These are phyloP conservation scores for Komagataea norvegica DNA, from an alignment of 1,139 yeast species.

Conservation along the genomic window DNA sequence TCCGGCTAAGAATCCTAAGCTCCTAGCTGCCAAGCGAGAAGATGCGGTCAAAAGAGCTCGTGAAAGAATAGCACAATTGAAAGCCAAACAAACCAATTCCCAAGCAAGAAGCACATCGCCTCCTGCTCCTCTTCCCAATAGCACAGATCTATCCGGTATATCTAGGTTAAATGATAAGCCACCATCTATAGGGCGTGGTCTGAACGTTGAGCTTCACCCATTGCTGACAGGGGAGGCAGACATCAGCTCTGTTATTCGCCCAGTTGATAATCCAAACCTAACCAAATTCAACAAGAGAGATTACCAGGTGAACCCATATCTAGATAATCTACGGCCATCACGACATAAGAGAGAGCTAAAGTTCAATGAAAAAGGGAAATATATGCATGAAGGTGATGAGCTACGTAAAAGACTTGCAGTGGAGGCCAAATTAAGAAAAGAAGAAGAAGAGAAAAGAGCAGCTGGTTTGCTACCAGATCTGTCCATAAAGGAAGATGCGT, in stretches of 20 bases:
- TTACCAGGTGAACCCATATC: constrained; percentile 58
- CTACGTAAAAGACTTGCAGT: constrained; percentile 38
- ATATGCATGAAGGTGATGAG: constrained; percentile 50
- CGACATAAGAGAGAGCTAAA: constrained; percentile 38
- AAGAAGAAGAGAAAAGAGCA: constrained; percentile 22
- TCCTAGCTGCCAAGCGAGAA: constrained; percentile 4
- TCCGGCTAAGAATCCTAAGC: too few relatives aligned
- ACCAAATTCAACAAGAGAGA: constrained; percentile 30
- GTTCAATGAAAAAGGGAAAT: constrained; percentile 60
- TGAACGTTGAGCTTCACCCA: constrained; percentile 60
- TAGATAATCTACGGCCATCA: constrained; percentile 29
- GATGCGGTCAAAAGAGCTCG: constrained; percentile 21
- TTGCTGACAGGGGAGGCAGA: constrained; percentile 13
- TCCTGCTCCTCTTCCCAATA: too few relatives aligned
- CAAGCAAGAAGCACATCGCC: too few relatives aligned
- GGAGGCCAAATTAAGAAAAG: constrained; percentile 31
- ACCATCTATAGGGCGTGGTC: constrained; percentile 32
- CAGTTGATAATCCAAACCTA: constrained; percentile 26
- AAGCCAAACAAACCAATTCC: constrained; percentile 7
- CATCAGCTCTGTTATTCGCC: constrained; percentile 4
- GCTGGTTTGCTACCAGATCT: constrained; percentile 47
- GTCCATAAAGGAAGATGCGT: constrained; percentile 47
- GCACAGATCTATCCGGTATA: too few relatives aligned
- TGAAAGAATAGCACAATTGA: constrained; percentile 21
- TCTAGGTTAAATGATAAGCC: not conserved